Evolutionary conservation across 495 filamentous ascomycete species (phyloP).

Genomic region (Polyplosphaeria fusca): DNA sequence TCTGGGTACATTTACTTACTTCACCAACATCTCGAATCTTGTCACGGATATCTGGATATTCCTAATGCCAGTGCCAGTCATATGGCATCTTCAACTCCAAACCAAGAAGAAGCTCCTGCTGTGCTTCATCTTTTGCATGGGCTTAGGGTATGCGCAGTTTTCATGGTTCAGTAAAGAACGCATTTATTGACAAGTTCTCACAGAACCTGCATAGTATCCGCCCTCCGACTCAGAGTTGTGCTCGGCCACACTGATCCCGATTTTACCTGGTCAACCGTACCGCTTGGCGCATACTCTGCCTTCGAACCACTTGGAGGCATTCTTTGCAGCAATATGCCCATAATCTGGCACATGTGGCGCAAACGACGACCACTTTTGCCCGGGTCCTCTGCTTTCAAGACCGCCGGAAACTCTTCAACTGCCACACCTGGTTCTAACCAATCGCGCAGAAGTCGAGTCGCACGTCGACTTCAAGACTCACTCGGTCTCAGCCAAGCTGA

Average conservation of each 20-base stretch:
- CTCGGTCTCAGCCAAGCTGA: conserved; percentile 5
- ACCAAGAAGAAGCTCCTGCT: conserved; percentile 44
- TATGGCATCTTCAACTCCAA: conserved; percentile 51
- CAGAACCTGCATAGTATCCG: conserved; percentile 44
- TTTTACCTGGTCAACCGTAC: conserved; percentile 45
- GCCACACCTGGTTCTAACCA: conserved; percentile 2
- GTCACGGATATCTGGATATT: conserved; percentile 56
- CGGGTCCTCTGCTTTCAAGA: conserved; percentile 20
- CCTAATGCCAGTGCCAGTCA: conserved; percentile 54
- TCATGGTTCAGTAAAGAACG: background rate
- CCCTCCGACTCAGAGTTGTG: conserved; percentile 42
- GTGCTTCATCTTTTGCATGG: conserved; percentile 45
- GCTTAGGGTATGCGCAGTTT: conserved; percentile 36
- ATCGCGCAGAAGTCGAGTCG: conserved; percentile 17
- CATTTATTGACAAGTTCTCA: background rate
- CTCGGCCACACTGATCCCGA: conserved; percentile 44
- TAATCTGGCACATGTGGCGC: conserved; percentile 37
- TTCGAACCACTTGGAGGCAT: conserved; percentile 48
- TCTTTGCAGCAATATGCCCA: conserved; percentile 47
- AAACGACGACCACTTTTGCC: conserved; percentile 20
- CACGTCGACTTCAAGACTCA: conserved; percentile 2
- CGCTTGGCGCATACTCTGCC: conserved; percentile 44
- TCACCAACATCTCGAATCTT: conserved; percentile 32
- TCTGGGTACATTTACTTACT: conserved; percentile 23
- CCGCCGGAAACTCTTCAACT: background rate